These are phyloP conservation scores for Vitis labrusca DNA, from an alignment of 164 flowering plant genomes.

Conservation along the genomic window DNA sequence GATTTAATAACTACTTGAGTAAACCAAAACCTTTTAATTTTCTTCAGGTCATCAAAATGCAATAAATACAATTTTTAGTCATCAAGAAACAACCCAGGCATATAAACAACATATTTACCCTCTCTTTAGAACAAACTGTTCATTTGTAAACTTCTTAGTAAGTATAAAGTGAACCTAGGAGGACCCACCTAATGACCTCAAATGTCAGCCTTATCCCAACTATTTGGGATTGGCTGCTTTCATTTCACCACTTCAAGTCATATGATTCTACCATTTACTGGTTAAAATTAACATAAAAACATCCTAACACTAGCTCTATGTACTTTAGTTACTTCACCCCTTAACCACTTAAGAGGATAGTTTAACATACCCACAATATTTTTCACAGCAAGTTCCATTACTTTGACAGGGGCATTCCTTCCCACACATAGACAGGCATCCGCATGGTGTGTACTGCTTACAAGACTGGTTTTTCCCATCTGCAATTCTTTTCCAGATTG, in stretches of 20 bases:
- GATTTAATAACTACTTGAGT: neutral
- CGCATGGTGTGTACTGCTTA: constrained; percentile 90
- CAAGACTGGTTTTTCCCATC: constrained; percentile 76
- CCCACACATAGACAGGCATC: constrained; percentile 77
- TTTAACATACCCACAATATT: constrained; percentile 91
- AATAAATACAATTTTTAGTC: neutral
- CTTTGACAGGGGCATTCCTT: constrained; percentile 84
- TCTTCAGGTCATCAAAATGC: neutral
- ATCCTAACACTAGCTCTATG: neutral
- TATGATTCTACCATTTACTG: neutral
- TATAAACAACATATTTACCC: neutral
- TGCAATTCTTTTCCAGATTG: constrained; percentile 82
- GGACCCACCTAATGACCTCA: neutral
- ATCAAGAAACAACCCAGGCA: neutral
- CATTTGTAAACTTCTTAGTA: neutral
- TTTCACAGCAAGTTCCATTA: constrained; percentile 95
- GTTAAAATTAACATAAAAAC: neutral
- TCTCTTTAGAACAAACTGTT: neutral
- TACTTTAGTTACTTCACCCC: neutral
- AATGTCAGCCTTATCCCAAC: neutral
- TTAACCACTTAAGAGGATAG: neutral
- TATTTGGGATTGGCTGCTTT: neutral
- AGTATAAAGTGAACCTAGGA: neutral
- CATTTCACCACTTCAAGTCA: neutral
- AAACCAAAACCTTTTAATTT: neutral